These are phyloP conservation scores for Domatiomyces globalis DNA, from an alignment of 2,329 filamentous ascomycete species.

Conservation along the genomic window DNA sequence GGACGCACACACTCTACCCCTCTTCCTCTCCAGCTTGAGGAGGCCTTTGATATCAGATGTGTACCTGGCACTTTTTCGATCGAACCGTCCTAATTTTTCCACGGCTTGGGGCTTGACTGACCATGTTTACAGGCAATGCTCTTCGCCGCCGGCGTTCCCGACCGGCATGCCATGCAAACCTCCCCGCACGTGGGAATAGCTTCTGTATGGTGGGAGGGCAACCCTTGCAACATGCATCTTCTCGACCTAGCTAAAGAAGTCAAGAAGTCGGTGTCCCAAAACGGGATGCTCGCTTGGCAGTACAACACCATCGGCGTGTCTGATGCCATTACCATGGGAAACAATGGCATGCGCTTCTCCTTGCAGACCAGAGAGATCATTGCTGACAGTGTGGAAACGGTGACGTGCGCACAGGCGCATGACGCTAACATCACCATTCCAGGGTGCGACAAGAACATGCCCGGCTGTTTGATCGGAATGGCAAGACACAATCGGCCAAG, in stretches of 20 bases:
- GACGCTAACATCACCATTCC: conserved; percentile 89
- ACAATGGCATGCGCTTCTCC: conserved; percentile 79
- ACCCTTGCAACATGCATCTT: conserved; percentile 74
- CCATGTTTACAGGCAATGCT: conserved; percentile 59
- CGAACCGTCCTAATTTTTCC: neutral
- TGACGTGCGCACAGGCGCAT: conserved; percentile 82
- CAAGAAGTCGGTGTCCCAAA: conserved; percentile 64
- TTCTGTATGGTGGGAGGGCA: conserved; percentile 95
- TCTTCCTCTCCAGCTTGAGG: neutral
- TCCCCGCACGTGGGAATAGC: conserved; percentile 82
- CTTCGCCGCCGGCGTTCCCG: conserved; percentile 78
- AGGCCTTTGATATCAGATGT: no score
- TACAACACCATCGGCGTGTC: conserved; percentile 85
- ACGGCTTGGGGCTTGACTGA: neutral
- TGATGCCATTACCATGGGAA: conserved; percentile 87
- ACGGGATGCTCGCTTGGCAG: conserved; percentile 87
- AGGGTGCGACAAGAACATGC: conserved; percentile 97
- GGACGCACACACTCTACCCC: neutral
- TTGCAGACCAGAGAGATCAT: conserved; percentile 85
- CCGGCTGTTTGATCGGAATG: conserved; percentile 78
- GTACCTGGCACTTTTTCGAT: no score
- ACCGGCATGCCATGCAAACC: conserved; percentile 72
- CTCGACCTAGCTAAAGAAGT: conserved; percentile 77
- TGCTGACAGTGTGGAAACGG: conserved; percentile 83
- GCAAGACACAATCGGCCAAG: conserved; percentile 83